These are phyloP conservation scores for Cytospora leucostoma DNA, from an alignment of 2,329 filamentous ascomycete species.

Conservation along the genomic window DNA sequence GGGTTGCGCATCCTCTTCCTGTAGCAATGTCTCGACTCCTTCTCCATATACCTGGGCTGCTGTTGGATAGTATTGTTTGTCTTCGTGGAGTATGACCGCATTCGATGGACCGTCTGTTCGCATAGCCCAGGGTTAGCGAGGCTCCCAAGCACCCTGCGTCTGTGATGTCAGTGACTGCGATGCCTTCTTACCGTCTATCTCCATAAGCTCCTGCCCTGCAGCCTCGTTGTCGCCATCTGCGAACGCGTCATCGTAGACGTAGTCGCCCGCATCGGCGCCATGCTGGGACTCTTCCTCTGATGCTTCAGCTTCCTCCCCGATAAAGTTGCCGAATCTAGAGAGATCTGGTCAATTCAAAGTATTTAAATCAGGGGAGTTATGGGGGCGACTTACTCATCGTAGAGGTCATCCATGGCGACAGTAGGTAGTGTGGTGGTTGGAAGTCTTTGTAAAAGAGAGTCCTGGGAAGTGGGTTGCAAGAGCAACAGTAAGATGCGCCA, in stretches of 20 bases:
- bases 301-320: constrained; percentile 82
- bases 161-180: too few species aligned
- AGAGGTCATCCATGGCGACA: constrained; percentile 78
- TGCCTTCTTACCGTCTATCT: constrained; percentile 71
- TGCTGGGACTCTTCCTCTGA: constrained; percentile 85
- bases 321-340: constrained; percentile 91
- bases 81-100: constrained; percentile 95
- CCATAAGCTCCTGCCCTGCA: constrained; percentile 85
- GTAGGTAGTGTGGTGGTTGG: constrained; percentile 3
- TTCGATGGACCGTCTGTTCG: constrained; percentile 78
- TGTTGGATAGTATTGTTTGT: constrained; percentile 99
- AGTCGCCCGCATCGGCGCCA: constrained; percentile 72
- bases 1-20: constrained; percentile 95
- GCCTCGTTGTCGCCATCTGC: constrained; percentile 63
- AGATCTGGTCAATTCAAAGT: constrained; percentile 28
- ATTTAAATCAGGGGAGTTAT: not conserved
- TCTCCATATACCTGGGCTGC: constrained; percentile 92
- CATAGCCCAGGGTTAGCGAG: constrained; percentile 33
- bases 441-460: not conserved
- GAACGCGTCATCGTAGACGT: constrained; percentile 78
- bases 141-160: not conserved
- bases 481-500: not conserved
- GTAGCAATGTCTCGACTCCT: constrained; percentile 92
- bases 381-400: constrained; percentile 73
- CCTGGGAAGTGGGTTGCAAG: not conserved